Evolutionary conservation across 1,284 basidiomycete genomes (phyloP), one percentile per base, ranked within the genome.

Genomic region (Cryptococcus sp.): DNA sequence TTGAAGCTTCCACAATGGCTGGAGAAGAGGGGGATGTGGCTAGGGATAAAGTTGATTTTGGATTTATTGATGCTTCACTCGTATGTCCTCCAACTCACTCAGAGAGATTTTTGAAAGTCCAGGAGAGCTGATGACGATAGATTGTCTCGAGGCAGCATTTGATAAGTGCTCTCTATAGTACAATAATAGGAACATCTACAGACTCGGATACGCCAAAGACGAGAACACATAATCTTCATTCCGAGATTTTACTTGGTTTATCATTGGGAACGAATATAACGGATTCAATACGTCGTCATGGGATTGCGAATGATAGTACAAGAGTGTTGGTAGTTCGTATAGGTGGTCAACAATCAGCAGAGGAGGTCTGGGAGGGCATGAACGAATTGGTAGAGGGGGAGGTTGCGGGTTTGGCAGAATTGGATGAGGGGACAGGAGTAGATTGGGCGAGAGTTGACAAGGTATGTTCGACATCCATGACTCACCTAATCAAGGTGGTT

Each of bases 261-360:
- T 88, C 86, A 59, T 88, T 89, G 1, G 87, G 85, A 18, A 88
- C 89, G 62, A 93, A 91, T 69, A 94, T 96, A 50, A 83, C 84
- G 2, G 91, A 96, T 63, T 86, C 87, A 0, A 83, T 96, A 56
- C 80, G 83, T 50, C 81, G 87, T 52, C 92, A 91, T 63, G 91
- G 92, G 4, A 79, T 94, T 3, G 85, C 85, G 0, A 83, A 87
- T 37, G 73, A 69, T 4, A 84, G 82, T n/a, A 79, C 76, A 0
- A 77, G 83, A 10, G 77, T 93, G n/a, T 66, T 91, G 16, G 82
- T 93, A 7, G 84, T 92, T 11, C 80, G 84, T 7, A 80, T 92
- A 32, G 77, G 77, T 5, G 74, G 59, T 3, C 50, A 50, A 11
- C 25, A 55, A 18, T 28, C 76, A 0, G 62, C 57, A 0, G 53